Conservation (phyloP, 2,329 filamentous ascomycete species). For the Herpotrichia juniperi region DNA sequence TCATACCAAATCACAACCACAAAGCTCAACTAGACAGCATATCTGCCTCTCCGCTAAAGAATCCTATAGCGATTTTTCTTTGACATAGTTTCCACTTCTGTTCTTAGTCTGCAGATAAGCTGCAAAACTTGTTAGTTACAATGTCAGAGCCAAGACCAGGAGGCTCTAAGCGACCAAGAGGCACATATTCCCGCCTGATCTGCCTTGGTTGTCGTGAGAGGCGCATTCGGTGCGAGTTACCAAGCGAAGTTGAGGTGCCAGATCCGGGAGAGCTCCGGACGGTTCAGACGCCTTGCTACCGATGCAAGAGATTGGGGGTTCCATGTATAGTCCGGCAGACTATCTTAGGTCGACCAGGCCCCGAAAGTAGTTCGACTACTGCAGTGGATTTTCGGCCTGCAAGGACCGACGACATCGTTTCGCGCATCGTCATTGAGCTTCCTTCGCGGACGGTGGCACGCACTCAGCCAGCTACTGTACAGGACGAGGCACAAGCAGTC, state of each 20-base stretch:
- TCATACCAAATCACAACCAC: conserved; percentile 7
- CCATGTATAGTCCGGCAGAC: conserved; percentile 21
- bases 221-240: conserved; percentile 23
- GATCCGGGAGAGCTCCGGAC: conserved; percentile 19
- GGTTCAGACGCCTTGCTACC: conserved; percentile 21
- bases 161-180: conserved; percentile 18
- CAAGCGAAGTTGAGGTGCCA: conserved; percentile 17
- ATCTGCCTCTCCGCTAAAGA: conserved; percentile 7
- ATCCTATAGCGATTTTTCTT: conserved; percentile 3
- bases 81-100: conserved; percentile 4
- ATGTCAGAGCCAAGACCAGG: conserved; percentile 12
- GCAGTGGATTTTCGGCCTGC: conserved; percentile 6
- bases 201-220: conserved; percentile 24
- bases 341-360: conserved; percentile 18
- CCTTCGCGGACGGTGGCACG: conserved; percentile 9
- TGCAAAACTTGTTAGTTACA: conserved; percentile 6
- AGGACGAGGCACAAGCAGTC: conserved; percentile 10
- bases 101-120: conserved; percentile 9
- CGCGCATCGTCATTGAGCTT: conserved; percentile 13
- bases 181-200: conserved; percentile 22
- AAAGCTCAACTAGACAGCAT: conserved; percentile 9
- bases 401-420: conserved; percentile 11
- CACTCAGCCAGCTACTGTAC: conserved; percentile 9
- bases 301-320: conserved; percentile 19
- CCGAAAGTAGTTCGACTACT: too few relatives aligned